Percentiles rank a stretch among this genome's conserved stretches.
Evolutionary conservation across 495 filamentous ascomycete genomes (phyloP).

Genomic region (Aspergillus mulundensis): DNA sequence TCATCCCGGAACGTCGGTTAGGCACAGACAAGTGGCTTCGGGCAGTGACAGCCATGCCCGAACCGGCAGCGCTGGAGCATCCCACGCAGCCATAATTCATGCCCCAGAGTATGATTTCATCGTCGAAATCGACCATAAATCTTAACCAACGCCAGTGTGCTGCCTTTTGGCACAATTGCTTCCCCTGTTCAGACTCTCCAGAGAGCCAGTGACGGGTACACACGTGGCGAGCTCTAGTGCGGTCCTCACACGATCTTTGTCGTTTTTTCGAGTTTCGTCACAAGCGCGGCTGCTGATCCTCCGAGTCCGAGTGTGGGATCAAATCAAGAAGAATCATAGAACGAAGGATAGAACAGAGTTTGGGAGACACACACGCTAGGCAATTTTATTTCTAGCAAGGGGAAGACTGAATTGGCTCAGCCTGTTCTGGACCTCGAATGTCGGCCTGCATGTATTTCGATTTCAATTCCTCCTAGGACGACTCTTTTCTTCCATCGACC

Average conservation of each 20-base stretch:
- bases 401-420: not conserved
- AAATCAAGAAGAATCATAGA: not conserved
- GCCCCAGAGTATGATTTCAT: not conserved
- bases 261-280: constrained; percentile 10
- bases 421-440: constrained; percentile 4
- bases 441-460: constrained; percentile 5
- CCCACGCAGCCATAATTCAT: not conserved
- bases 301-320: not conserved
- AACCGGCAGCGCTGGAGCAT: constrained; percentile 7
- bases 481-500: not conserved
- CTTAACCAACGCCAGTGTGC: constrained; percentile 1
- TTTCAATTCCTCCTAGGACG: not conserved
- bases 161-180: constrained; percentile 1
- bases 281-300: constrained; percentile 9
- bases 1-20: constrained; percentile 8
- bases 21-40: constrained; percentile 9
- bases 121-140: not conserved
- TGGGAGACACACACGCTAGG: constrained; percentile 4
- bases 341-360: constrained; percentile 1
- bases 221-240: constrained; percentile 16
- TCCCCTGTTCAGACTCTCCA: not conserved
- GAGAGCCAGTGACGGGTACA: constrained; percentile 14
- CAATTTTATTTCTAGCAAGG: constrained; percentile 4
- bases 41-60: constrained; percentile 13
- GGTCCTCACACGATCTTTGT: constrained; percentile 6